A percentile compares a stretch with the other conserved stretches of the same genome.
Conservation (phyloP, 2,329 filamentous ascomycete genomes). For the Talaromyces amestolkiae region DNA sequence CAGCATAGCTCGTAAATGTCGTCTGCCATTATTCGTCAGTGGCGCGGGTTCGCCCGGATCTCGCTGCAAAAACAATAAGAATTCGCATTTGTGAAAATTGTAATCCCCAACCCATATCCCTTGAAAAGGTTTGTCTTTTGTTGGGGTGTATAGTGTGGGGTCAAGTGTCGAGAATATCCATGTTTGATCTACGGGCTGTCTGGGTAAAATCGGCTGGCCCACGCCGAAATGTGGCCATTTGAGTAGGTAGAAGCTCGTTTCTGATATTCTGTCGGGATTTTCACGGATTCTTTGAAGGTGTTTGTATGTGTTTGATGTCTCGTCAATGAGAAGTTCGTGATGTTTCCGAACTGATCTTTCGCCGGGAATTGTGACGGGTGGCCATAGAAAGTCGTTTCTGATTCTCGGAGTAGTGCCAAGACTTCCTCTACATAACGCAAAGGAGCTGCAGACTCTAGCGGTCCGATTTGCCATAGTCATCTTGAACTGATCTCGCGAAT, state of each 20-base stretch:
- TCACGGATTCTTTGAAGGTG: slow-evolving; percentile 15
- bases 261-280: slow-evolving; percentile 59
- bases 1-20: slow-evolving; percentile 4
- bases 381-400: slow-evolving; percentile 63
- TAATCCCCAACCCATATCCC: slow-evolving; percentile 95
- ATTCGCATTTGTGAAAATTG: slow-evolving; percentile 82
- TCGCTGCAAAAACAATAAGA: slow-evolving; percentile 76
- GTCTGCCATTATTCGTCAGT: slow-evolving; percentile 4
- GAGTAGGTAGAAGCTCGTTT: slow-evolving; percentile 69
- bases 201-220: slow-evolving; percentile 42
- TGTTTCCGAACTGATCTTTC: slow-evolving; percentile 44
- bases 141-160: slow-evolving; percentile 74
- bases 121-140: slow-evolving; percentile 73
- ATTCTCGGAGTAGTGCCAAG: slow-evolving; percentile 30
- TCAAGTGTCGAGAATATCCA: slow-evolving; percentile 71
- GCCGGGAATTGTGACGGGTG: slow-evolving; percentile 68
- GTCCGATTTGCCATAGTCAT: slow-evolving; percentile 28
- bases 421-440: slow-evolving; percentile 58
- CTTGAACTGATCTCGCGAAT: slow-evolving; percentile 44
- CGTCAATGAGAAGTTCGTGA: slow-evolving; percentile 32
- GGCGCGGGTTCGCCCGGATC: slow-evolving; percentile 37
- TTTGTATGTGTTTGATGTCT: slow-evolving; percentile 6
- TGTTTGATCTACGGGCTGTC: slow-evolving; percentile 47
- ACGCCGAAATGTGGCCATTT: slow-evolving; percentile 69
- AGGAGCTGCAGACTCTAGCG: slow-evolving; percentile 60